These are phyloP conservation scores for Fusarium pseudograminearum DNA, from an alignment of 2,329 filamentous ascomycete genomes.

Conservation along the genomic window DNA sequence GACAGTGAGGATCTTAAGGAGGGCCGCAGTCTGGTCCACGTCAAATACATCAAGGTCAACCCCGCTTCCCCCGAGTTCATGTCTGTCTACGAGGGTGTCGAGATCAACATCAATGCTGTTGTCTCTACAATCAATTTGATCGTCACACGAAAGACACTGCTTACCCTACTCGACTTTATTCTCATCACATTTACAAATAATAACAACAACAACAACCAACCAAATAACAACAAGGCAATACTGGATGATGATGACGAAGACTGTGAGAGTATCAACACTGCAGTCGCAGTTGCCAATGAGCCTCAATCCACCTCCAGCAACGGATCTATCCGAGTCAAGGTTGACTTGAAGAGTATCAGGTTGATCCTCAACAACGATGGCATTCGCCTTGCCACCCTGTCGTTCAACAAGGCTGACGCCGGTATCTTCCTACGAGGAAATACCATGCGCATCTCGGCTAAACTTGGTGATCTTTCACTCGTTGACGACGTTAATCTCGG, in stretches of 20 bases:
- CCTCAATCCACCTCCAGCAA: conserved; percentile 54
- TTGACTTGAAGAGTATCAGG: conserved; percentile 91
- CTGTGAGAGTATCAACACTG: conserved; percentile 54
- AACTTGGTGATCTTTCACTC: conserved; percentile 87
- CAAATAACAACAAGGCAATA: conserved; percentile 53
- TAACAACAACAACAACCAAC: conserved; percentile 60
- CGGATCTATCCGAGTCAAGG: conserved; percentile 91
- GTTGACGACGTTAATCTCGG: conserved; percentile 95
- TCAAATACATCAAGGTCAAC: conserved; percentile 93
- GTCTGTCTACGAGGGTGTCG: conserved; percentile 90
- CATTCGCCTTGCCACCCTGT: conserved; percentile 90
- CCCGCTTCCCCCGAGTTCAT: conserved; percentile 92
- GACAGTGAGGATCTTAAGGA: conserved; percentile 78
- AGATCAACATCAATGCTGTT: conserved; percentile 89
- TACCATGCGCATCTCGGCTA: conserved; percentile 88
- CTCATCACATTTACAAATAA: conserved; percentile 86
- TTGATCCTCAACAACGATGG: conserved; percentile 98
- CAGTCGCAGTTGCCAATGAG: conserved; percentile 47
- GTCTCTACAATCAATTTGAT: conserved; percentile 97
- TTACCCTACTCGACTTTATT: conserved; percentile 94
- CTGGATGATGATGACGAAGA: conserved; percentile 53
- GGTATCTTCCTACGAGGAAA: conserved; percentile 88
- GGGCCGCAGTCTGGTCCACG: conserved; percentile 83
- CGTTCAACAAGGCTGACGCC: conserved; percentile 91
- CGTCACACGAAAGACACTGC: conserved; percentile 89